A percentile compares a stretch with the other conserved stretches of the same genome.
Conservation (phyloP, 1,284 basidiomycete species). For the Microbotryum saponariae region DNA sequence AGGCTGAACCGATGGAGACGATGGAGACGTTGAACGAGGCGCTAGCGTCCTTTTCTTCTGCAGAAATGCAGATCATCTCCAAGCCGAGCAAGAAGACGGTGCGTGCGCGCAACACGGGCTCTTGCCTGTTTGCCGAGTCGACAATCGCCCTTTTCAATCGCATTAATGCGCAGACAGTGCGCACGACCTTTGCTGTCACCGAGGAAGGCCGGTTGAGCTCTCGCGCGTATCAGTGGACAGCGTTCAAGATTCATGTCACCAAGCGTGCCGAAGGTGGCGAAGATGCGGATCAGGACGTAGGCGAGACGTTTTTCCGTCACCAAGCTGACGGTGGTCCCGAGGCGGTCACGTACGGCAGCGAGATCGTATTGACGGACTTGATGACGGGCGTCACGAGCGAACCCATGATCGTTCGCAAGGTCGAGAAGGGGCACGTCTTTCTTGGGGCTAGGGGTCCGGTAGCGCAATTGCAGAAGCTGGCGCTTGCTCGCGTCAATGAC, state of each 20-base stretch:
- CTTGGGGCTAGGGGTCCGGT: constrained; percentile 62
- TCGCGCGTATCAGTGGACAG: constrained; percentile 79
- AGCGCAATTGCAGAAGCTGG: constrained; percentile 93
- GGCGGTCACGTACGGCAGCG: constrained; percentile 83
- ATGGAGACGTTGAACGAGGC: not conserved
- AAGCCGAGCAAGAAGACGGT: constrained; percentile 96
- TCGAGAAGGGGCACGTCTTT: constrained; percentile 70
- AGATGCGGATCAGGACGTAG: constrained; percentile 5
- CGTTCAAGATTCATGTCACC: constrained; percentile 72
- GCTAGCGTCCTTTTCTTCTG: constrained; percentile 72
- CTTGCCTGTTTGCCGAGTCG: constrained; percentile 78
- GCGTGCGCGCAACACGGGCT: constrained; percentile 86
- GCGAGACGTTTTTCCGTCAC: constrained; percentile 11
- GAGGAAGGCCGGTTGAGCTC: constrained; percentile 75
- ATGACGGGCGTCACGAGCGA: constrained; percentile 75
- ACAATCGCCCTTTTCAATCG: constrained; percentile 93
- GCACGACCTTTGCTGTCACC: constrained; percentile 92
- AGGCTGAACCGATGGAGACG: constrained; percentile 12
- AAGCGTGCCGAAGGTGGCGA: constrained; percentile 35
- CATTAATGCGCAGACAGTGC: constrained; percentile 92
- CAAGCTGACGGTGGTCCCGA: constrained; percentile 51
- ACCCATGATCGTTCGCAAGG: constrained; percentile 81
- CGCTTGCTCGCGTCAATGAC: constrained; percentile 60
- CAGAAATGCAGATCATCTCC: constrained; percentile 87
- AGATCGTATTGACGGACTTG: constrained; percentile 74